Evolutionary conservation across 257 asterid species (phyloP).

Genomic region (Nicotiana paniculata): DNA sequence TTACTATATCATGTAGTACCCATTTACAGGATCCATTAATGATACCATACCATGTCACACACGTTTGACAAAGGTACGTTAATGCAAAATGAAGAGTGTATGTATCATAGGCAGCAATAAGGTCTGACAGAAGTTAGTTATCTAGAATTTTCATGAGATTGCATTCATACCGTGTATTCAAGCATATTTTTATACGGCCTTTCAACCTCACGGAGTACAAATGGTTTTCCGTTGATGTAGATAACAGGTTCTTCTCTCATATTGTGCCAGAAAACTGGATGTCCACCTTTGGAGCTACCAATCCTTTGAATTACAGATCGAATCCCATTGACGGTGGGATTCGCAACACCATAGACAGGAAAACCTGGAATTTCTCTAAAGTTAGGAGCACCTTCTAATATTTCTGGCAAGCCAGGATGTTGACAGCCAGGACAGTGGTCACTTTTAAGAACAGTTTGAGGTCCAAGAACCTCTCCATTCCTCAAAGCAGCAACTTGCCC

Average conservation of each 20-base stretch:
- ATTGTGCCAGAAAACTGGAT: conserved; percentile 93
- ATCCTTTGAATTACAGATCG: conserved; percentile 82
- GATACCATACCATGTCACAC: neutral
- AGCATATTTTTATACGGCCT: conserved; percentile 96
- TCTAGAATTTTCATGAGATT: neutral
- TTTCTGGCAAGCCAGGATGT: conserved; percentile 74
- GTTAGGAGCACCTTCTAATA: conserved; percentile 97
- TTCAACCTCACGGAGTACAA: conserved; percentile 97
- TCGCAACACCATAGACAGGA: conserved; percentile 98
- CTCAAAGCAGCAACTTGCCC: conserved; percentile 90
- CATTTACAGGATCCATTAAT: neutral
- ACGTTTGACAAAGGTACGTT: neutral
- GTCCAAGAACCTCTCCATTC: conserved; percentile 94
- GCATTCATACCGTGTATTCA: conserved; percentile 82
- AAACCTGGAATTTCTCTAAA: conserved; percentile 91
- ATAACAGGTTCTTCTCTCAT: conserved; percentile 99
- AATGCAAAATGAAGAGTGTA: neutral
- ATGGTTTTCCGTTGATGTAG: conserved; percentile 93
- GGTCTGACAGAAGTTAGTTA: neutral
- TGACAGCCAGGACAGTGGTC: conserved; percentile 99
- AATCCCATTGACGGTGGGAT: conserved; percentile 87
- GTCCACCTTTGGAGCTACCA: conserved; percentile 79
- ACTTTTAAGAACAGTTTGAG: conserved; percentile 96
- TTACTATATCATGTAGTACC: neutral
- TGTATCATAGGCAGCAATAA: neutral